phyloP scores from a whole-genome alignment of 2,329 filamentous ascomycete species.

The Pestalotiopsis sp. region DNA sequence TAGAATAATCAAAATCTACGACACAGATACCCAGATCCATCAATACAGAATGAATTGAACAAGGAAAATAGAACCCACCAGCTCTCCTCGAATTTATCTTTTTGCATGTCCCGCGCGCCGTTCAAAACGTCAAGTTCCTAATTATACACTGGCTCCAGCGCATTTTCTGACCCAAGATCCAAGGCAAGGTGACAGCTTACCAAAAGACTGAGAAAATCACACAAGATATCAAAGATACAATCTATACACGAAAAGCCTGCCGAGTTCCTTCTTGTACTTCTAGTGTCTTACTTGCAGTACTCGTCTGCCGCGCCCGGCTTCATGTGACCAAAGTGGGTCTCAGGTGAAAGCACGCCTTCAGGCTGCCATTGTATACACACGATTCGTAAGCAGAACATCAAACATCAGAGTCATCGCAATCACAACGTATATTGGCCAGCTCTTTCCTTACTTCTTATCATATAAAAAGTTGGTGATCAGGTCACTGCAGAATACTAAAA shows the following conservation, averaged over 20 bases:
- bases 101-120: too few species aligned
- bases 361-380: neutral
- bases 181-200: too few species aligned
- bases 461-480: too few species aligned
- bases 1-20: neutral
- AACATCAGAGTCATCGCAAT: neutral
- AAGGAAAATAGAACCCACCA: too few species aligned
- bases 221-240: too few species aligned
- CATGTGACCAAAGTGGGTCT: neutral
- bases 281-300: neutral
- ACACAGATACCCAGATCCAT: neutral
- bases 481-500: neutral
- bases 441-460: too few species aligned
- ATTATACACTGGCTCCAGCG: too few species aligned
- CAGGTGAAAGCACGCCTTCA: neutral
- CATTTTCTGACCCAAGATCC: too few species aligned
- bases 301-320: neutral
- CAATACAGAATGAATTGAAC: neutral
- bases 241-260: neutral
- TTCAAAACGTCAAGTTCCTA: too few species aligned
- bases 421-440: neutral
- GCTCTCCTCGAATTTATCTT: too few species aligned
- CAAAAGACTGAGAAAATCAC: too few species aligned
- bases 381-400: neutral
- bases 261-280: slow-evolving; percentile 20